A percentile compares a stretch with the other conserved stretches of the same genome.
Evolutionary conservation across 169 alveolate species (phyloP).

Genomic region (Eimeria praecox): DNA sequence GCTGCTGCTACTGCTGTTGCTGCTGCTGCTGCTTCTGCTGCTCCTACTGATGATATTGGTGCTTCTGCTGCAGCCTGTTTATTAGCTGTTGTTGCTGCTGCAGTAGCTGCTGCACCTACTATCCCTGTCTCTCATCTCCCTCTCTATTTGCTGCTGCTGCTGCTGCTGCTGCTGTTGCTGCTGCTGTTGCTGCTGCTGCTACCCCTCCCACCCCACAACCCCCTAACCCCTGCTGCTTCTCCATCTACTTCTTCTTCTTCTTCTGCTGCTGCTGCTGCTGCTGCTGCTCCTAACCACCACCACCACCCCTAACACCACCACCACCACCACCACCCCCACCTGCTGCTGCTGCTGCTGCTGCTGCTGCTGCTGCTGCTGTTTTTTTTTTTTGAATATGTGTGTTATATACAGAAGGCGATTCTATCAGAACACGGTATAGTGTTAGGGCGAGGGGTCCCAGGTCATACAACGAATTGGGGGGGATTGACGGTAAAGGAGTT

Average conservation of each 20-base stretch:
- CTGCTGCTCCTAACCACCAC: background rate
- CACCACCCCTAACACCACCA: background rate
- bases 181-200: background rate
- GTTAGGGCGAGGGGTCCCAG: slow-evolving; percentile 76
- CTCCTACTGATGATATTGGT: background rate
- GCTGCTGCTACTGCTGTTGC: background rate
- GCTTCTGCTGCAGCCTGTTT: background rate
- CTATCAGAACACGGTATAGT: slow-evolving; percentile 71
- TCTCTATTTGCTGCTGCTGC: background rate
- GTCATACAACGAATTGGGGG: slow-evolving; percentile 79
- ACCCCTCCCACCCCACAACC: background rate
- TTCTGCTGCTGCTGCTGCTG: slow-evolving; percentile 16
- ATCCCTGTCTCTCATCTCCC: background rate
- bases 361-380: slow-evolving; percentile 22
- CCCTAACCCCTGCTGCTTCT: background rate
- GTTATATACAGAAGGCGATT: slow-evolving; percentile 62
- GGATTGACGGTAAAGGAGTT: slow-evolving; percentile 70
- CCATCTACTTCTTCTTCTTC: background rate
- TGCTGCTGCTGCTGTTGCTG: background rate
- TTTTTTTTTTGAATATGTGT: too few relatives aligned
- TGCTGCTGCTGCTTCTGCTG: background rate
- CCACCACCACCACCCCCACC: background rate
- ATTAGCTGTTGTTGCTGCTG: background rate
- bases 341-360: background rate
- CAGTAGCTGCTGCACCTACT: background rate